Base-by-base conservation (phyloP, 2,329 filamentous ascomycete species). In the Tolypocladium amazonense region DNA sequence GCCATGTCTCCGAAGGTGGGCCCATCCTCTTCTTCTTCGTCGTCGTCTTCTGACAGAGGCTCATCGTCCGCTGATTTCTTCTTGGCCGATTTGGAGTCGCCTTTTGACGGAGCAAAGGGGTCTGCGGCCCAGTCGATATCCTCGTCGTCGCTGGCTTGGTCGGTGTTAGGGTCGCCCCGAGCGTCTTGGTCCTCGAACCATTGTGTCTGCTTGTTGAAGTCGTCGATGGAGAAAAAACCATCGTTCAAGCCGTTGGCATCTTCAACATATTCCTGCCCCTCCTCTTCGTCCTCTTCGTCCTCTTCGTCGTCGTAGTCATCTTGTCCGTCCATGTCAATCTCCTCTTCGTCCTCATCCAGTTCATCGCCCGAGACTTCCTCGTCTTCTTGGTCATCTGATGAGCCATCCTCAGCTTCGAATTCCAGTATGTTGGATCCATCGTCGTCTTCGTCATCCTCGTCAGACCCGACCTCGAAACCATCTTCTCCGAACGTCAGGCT, bases 221-320 rank as follows among this genome's bases (percentile, higher is more conserved):
- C 87, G 68, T 97, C 92, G 67, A 99, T 93, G 20, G 91, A 96
- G 76, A 99, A 99, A 77, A 99, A 99, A 6, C 92, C 93, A 70
- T 99, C 94, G 69, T 99, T 97, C 38, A 99, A 83, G 8, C 92
- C 91, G 69, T 94, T 81, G 4, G 86, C 86, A 68, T 97, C 80
- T 4, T 79, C 76, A 14, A 75, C 74, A 1, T 76, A 78, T 2
- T 81, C 79, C 0, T 81, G 72, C 1, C 76, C 75, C 1, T 77
- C 76, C 0, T 73, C 74, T 73, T 74, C 72, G 0, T 75, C 73
- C 0, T 69, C 72, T 1, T 69, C 71, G 6, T 71, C 73, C 2
- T 71, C 74, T 1, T 70, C 68, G 4, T 73, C 72, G n/a, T 71
- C 70, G 6, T 71, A 68, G 18, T 70, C 70, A 27, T 76, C 67